These are phyloP conservation scores for Diplodia mutila DNA, from an alignment of 2,329 filamentous ascomycete species.

Conservation along the genomic window DNA sequence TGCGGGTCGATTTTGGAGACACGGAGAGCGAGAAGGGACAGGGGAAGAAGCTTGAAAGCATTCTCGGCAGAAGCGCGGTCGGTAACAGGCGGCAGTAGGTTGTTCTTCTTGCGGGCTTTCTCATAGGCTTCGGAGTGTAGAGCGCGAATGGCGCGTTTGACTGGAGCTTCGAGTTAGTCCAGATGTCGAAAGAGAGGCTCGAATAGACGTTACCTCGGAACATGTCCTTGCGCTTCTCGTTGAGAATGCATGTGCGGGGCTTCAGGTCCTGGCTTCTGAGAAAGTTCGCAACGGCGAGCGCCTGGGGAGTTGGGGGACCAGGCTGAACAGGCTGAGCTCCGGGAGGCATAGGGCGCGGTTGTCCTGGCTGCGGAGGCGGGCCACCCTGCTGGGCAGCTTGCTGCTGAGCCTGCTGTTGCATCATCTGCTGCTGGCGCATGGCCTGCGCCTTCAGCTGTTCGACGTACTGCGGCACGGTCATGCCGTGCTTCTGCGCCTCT, in stretches of 20 bases:
- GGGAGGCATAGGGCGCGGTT: conserved; percentile 81
- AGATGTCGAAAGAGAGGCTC: background rate
- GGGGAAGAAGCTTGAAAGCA: conserved; percentile 89
- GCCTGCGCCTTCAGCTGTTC: conserved; percentile 58
- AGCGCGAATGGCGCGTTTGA: conserved; percentile 93
- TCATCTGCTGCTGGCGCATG: conserved; percentile 56
- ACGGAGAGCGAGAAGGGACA: conserved; percentile 90
- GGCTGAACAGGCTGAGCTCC: conserved; percentile 76
- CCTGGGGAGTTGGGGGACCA: conserved; percentile 84
- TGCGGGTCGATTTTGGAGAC: conserved; percentile 83
- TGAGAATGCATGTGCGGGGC: conserved; percentile 85
- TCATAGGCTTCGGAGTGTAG: conserved; percentile 87
- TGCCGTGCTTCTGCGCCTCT: conserved; percentile 82
- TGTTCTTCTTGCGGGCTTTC: conserved; percentile 87
- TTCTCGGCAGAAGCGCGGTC: conserved; percentile 90
- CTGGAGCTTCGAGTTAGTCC: conserved; percentile 50
- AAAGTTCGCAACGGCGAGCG: conserved; percentile 87
- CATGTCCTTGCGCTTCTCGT: conserved; percentile 97
- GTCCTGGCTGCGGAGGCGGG: conserved; percentile 63
- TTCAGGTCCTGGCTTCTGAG: conserved; percentile 84
- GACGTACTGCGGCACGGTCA: conserved; percentile 84
- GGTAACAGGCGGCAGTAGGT: conserved; percentile 82
- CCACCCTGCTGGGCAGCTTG: conserved; percentile 42
- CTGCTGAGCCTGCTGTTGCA: conserved; percentile 39
- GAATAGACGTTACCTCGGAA: conserved; percentile 71